Base-by-base conservation (phyloP, 2,329 filamentous ascomycete genomes). In the Drechslerella coelobrocha region DNA sequence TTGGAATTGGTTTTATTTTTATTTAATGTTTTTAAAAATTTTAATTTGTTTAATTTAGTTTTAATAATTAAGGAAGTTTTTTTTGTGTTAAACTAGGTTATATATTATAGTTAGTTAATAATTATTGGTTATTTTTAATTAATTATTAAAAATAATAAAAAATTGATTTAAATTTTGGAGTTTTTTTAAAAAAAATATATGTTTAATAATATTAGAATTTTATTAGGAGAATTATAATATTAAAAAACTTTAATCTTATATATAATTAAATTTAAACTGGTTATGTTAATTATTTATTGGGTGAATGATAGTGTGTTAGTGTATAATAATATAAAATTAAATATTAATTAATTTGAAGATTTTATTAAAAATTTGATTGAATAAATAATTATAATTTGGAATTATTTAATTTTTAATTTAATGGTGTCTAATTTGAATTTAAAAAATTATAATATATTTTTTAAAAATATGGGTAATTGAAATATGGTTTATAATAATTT, bases 271-370 rank as follows among this genome's bases (percentile, higher is more conserved):
- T 24, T 23, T 50, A 50, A 50, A 23, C 9, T 24, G 6, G 7
- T 50, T 23, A 50, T 50, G 27, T 50, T 50, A 5, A 50, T 50
- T 8, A 50, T 50, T 50, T 50, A 50, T 50, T 50, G 27, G 45
- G 4, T 50, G 27, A 50, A 50, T 19, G 21, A 19, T 50, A 50
- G n/a, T 50, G 19, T 50, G 14, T 24, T 50, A 5, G 19, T 50
- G 14, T 24, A 50, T 24, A 9, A 24, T 3, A 6, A 50, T 50
- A 50, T 50, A 24, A 50, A 24, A 26, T 50, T 50, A 23, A 50
- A 50, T 17, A 50, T 50, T 50, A 7, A 50, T 50, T 24, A 50
- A 26, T 19, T 50, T 24, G n/a, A 50, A 50, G n/a, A 24, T 8
- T 50, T 50, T 50, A 50, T 50, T 50, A 50, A n/a, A 24, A 24